Conservation (phyloP, 2,329 filamentous ascomycete genomes). For the Grosmannia penicillata region DNA sequence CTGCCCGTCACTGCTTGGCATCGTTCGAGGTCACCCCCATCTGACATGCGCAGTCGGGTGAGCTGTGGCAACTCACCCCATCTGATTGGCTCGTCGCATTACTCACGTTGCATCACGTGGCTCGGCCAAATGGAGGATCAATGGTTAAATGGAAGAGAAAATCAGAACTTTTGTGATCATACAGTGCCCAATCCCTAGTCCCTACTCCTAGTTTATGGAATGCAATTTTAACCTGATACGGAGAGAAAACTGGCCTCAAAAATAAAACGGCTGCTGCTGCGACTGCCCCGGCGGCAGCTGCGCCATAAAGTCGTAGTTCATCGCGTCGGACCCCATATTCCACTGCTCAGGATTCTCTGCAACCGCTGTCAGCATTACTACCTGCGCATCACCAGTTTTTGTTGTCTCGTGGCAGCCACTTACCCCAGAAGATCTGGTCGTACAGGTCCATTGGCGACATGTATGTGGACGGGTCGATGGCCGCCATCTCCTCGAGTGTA, state of each 20-base stretch:
- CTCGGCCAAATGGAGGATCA: no score
- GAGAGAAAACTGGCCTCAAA: slow-evolving; percentile 18
- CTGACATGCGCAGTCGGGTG: no score
- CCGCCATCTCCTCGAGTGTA: slow-evolving; percentile 24
- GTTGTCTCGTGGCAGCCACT: slow-evolving; percentile 12
- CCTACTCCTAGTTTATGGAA: no score
- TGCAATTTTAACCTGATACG: background rate
- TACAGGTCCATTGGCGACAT: slow-evolving; percentile 56
- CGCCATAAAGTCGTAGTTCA: slow-evolving; percentile 47
- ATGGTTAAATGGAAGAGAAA: no score
- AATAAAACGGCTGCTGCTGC: slow-evolving; percentile 41
- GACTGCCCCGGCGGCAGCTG: slow-evolving; percentile 44
- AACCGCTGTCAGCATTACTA: slow-evolving; percentile 5
- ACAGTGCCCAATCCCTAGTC: no score
- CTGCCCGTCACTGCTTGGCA: no score
- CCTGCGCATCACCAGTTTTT: background rate
- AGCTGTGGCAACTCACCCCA: no score
- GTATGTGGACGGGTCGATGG: slow-evolving; percentile 39
- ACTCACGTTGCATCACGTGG: no score
- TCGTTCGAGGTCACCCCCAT: no score
- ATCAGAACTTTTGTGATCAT: background rate
- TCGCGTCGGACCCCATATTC: slow-evolving; percentile 37
- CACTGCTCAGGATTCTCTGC: slow-evolving; percentile 45
- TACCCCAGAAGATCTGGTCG: slow-evolving; percentile 55
- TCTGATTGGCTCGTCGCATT: no score